These are phyloP conservation scores for Magnaporthales sp. DNA, from an alignment of 2,329 filamentous ascomycete genomes.

Conservation along the genomic window DNA sequence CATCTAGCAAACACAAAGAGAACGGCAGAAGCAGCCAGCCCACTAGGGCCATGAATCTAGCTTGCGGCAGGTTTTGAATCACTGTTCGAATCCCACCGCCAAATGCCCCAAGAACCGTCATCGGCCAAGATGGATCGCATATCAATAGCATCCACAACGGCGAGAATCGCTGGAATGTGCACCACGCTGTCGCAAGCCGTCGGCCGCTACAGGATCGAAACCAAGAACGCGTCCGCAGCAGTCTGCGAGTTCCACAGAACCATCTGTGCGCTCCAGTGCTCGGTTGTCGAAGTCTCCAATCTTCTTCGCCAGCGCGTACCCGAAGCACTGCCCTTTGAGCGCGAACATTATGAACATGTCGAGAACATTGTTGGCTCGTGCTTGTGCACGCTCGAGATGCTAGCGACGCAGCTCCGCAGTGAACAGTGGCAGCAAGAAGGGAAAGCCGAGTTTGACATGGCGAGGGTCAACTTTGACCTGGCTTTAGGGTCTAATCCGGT, in stretches of 20 bases:
- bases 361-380: slow-evolving; percentile 2
- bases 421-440: not conserved
- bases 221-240: not conserved
- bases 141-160: not conserved
- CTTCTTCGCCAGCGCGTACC: not conserved
- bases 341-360: slow-evolving; percentile 3
- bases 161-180: not conserved
- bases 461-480: not conserved
- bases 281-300: not conserved
- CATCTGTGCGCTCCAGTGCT: not conserved
- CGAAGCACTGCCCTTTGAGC: slow-evolving; percentile 5
- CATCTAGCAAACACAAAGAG: not conserved
- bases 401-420: not conserved
- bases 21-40: not conserved
- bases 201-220: not conserved
- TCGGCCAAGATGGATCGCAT: not conserved
- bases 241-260: slow-evolving; percentile 1
- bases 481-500: not conserved
- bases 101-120: not conserved
- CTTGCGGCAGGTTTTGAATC: no score
- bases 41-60: not conserved
- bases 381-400: not conserved
- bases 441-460: not conserved
- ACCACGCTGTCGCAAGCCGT: not conserved
- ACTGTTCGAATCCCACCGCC: not conserved